phyloP scores from a whole-genome alignment of 306 rosid species.

The Castanospermum australe region DNA sequence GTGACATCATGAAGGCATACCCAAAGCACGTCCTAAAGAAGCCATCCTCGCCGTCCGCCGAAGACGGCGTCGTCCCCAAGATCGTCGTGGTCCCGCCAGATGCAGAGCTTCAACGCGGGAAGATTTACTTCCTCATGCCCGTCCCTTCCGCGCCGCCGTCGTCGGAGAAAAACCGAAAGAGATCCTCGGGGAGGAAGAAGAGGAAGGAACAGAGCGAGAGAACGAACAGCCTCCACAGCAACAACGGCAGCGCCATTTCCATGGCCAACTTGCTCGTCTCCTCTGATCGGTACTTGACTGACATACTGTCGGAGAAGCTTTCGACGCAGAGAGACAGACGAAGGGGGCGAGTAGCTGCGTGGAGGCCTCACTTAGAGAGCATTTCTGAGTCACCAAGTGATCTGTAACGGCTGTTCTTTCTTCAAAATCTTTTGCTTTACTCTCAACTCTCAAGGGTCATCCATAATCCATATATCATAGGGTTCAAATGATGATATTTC shows the following conservation, averaged over 20 bases:
- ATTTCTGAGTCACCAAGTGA: conserved; percentile 79
- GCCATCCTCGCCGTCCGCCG: conserved; percentile 65
- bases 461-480: conserved; percentile 9
- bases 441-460: conserved; percentile 11
- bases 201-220: conserved; percentile 30
- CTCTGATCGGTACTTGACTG: conserved; percentile 74
- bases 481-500: conserved; percentile 16
- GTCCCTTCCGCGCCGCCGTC: conserved; percentile 35
- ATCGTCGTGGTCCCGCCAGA: conserved; percentile 92
- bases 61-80: conserved; percentile 59
- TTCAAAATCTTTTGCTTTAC: conserved; percentile 22
- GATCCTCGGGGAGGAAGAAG: conserved; percentile 45
- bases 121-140: conserved; percentile 98
- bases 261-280: conserved; percentile 54
- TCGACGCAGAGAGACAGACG: conserved; percentile 71
- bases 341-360: conserved; percentile 85
- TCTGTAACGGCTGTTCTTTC: conserved; percentile 31
- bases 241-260: conserved; percentile 17
- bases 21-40: conserved; percentile 89
- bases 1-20: conserved; percentile 82
- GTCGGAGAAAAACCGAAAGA: conserved; percentile 24
- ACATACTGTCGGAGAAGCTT: conserved; percentile 81
- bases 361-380: conserved; percentile 94
- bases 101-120: conserved; percentile 87
- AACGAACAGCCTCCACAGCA: neutral